A percentile compares a stretch with the other conserved stretches of the same genome.
phyloP scores from a whole-genome alignment of 2,329 filamentous ascomycete species.

The Chrysosporium keratinophilum region DNA sequence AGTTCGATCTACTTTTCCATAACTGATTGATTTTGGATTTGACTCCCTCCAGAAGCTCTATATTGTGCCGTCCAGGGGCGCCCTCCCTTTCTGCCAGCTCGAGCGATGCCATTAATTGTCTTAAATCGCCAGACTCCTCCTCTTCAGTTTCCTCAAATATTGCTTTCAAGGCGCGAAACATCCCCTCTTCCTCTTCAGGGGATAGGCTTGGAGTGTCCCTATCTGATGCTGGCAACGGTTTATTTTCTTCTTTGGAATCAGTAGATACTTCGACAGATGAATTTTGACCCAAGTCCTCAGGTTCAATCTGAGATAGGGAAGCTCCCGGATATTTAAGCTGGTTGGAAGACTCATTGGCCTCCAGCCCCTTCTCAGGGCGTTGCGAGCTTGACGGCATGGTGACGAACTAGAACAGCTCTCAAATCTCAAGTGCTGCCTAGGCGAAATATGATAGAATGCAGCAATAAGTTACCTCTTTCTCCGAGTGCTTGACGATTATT shows the following conservation, averaged over 20 bases:
- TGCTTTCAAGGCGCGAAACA: conserved; percentile 28
- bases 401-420: background rate
- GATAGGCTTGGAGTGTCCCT: conserved; percentile 17
- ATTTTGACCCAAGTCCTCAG: background rate
- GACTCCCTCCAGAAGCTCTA: conserved; percentile 22
- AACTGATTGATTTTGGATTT: conserved; percentile 26
- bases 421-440: background rate
- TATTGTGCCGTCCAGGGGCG: conserved; percentile 18
- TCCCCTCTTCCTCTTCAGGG: conserved; percentile 25
- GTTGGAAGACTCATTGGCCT: background rate
- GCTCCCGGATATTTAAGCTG: conserved; percentile 6
- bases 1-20: conserved; percentile 29
- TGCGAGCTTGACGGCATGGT: background rate
- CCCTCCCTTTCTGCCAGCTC: conserved; percentile 23
- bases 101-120: conserved; percentile 24
- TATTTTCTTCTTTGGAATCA: background rate
- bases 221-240: conserved; percentile 18
- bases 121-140: conserved; percentile 19
- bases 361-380: background rate
- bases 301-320: background rate
- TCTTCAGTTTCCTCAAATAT: conserved; percentile 24
- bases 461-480: background rate
- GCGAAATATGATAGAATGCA: background rate
- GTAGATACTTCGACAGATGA: background rate
- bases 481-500: background rate